Base-by-base conservation (phyloP, 306 rosid genomes). In the Malus sylvestris region DNA sequence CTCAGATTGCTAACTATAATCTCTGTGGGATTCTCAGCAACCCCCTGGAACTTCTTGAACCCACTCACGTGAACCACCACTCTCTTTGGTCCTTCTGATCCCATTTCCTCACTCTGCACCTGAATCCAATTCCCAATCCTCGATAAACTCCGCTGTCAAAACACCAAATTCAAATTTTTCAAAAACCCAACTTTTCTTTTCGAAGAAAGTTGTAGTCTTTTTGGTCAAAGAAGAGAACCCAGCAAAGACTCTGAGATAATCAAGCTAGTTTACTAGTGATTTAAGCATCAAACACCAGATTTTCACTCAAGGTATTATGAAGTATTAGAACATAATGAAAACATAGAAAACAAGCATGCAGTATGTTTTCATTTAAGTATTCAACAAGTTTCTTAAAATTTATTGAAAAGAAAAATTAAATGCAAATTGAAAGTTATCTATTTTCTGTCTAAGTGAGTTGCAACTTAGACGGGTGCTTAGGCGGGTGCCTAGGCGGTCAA, bases 31-130 rank as follows among this genome's bases (percentile, higher is more conserved):
- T 93, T 93, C 45, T 87, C 88, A 13, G 88, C 68, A 46, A 93
- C 96, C 25, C 98, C 98, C 64, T 82, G 91, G 78, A 93, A 93
- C 83, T 82, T 93, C 77, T 87, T 93, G 83, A 91, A 93, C 68
- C 98, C 98, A 55, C 92, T 93, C 35, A 93, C 90, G 69, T 91
- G 89, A 80, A 93, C 79, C 29, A 88, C 89, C n/a, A 91, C 77
- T 8, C 64, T 74, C 83, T 82, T 87, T 82, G 90, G 89, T 62
- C 91, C 93, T 87, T 93, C 97, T 68, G 98, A 93, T 73, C 97
- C 96, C 97, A 91, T 93, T 82, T 86, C 85, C 70, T 70, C 40
- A 78, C 73, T 86, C 72, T 82, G 79, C 22, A 83, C 82, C 45
- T 30, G 81, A 64, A 87, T 83, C 75, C 93, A 93, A 86, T 89